phyloP scores from a whole-genome alignment of 2,329 filamentous ascomycete genomes.

The Pseudonectria foliicola region DNA sequence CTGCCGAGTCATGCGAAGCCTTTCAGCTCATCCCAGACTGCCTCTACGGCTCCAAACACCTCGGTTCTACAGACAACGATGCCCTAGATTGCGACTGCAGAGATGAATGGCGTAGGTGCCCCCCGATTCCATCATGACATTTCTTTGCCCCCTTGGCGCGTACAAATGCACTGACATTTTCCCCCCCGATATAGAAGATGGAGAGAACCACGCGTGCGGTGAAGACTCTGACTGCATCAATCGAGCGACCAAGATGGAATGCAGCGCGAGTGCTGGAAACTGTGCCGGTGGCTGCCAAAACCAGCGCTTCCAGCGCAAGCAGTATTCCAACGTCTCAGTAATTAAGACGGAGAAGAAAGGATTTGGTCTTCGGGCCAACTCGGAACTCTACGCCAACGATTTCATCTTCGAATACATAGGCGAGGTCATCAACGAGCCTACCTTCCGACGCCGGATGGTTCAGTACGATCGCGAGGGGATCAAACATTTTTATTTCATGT shows the following conservation, averaged over 20 bases:
- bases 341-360: conserved; percentile 99
- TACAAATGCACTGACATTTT: conserved; percentile 6
- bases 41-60: conserved; percentile 82
- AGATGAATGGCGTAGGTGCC: conserved; percentile 83
- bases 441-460: conserved; percentile 82
- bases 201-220: conserved; percentile 77
- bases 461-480: conserved; percentile 95
- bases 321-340: conserved; percentile 86
- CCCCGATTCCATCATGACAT: conserved; percentile 6
- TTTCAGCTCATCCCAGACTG: conserved; percentile 82
- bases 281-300: conserved; percentile 88
- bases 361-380: conserved; percentile 79
- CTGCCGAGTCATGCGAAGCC: conserved; percentile 62
- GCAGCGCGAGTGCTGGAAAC: conserved; percentile 67
- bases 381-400: conserved; percentile 69
- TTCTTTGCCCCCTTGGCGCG: neutral
- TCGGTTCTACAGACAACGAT: conserved; percentile 87
- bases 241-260: conserved; percentile 96
- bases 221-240: conserved; percentile 99
- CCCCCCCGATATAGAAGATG: conserved; percentile 39
- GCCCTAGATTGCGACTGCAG: conserved; percentile 89
- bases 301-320: conserved; percentile 83
- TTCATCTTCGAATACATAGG: conserved; percentile 99
- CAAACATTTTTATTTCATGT: conserved; percentile 99
- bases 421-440: conserved; percentile 90